Evolutionary conservation across 257 asterid genomes (phyloP).

Genomic region (Penstemon eatonii): DNA sequence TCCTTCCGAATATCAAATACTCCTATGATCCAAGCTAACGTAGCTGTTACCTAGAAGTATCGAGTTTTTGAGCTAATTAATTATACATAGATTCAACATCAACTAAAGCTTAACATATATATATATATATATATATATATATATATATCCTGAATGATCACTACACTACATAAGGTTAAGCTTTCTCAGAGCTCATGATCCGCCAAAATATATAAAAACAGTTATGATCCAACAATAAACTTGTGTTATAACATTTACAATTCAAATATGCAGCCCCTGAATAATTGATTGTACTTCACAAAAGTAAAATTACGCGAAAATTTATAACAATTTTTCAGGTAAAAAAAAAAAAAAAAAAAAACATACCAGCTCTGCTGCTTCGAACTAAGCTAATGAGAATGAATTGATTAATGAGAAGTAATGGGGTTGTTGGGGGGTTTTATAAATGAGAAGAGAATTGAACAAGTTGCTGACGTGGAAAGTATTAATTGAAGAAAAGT

Average conservation of each 20-base stretch:
- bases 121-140: no score
- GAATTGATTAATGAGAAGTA: slow-evolving; percentile 4
- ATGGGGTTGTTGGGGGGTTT: slow-evolving; percentile 18
- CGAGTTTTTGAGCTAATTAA: background rate
- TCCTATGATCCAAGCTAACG: background rate
- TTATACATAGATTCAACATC: background rate
- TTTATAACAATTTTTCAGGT: no score
- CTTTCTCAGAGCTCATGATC: background rate
- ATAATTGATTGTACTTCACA: no score
- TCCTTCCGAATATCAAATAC: background rate
- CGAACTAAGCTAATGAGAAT: slow-evolving; percentile 4
- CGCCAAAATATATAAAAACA: background rate
- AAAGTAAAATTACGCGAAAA: no score
- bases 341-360: background rate
- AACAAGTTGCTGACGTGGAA: slow-evolving; percentile 30
- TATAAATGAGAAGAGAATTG: slow-evolving; percentile 21
- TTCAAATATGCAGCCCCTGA: background rate
- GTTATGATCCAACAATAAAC: background rate
- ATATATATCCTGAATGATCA: background rate
- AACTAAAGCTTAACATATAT: background rate
- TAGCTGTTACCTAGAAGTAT: background rate
- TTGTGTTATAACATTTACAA: background rate
- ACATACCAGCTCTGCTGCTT: slow-evolving; percentile 35
- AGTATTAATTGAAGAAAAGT: background rate
- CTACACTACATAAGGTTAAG: background rate